Evolutionary conservation across 2,329 filamentous ascomycete species (phyloP).

Genomic region (Emmonsiellopsis sp.): DNA sequence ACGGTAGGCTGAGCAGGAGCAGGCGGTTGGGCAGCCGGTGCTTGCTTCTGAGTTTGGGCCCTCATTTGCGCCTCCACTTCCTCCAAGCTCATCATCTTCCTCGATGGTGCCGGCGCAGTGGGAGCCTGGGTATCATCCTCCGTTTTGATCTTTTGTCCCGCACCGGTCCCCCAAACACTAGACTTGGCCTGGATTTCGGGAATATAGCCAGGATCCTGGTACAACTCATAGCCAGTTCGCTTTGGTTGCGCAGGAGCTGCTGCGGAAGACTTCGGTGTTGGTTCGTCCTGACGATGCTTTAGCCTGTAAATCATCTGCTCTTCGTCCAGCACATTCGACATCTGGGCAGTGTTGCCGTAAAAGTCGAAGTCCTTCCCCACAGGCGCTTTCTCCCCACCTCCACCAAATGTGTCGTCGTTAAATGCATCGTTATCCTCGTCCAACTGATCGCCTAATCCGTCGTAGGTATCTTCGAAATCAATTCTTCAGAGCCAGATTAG

Average conservation of each 20-base stretch:
- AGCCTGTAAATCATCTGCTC: constrained; percentile 79
- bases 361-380: constrained; percentile 96
- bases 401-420: constrained; percentile 92
- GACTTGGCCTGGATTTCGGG: constrained; percentile 88
- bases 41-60: constrained; percentile 18
- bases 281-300: constrained; percentile 43
- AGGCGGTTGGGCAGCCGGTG: constrained; percentile 21
- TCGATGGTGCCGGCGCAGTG: constrained; percentile 32
- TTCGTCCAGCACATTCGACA: constrained; percentile 77
- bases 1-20: constrained; percentile 22
- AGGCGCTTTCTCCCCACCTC: constrained; percentile 34
- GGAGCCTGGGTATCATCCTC: constrained; percentile 7
- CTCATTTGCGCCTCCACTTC: constrained; percentile 94
- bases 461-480: constrained; percentile 96
- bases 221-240: constrained; percentile 84
- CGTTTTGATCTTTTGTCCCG: constrained; percentile 40
- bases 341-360: constrained; percentile 83
- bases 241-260: constrained; percentile 47
- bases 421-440: constrained; percentile 88
- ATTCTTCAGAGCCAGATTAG: constrained; percentile 39
- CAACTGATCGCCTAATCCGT: constrained; percentile 82
- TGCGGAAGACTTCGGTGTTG: constrained; percentile 21
- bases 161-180: constrained; percentile 77
- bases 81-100: constrained; percentile 90
- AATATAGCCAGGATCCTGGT: constrained; percentile 72